Base-by-base conservation (phyloP, 345 rosid genomes). In the Eutrema yunnanense region DNA sequence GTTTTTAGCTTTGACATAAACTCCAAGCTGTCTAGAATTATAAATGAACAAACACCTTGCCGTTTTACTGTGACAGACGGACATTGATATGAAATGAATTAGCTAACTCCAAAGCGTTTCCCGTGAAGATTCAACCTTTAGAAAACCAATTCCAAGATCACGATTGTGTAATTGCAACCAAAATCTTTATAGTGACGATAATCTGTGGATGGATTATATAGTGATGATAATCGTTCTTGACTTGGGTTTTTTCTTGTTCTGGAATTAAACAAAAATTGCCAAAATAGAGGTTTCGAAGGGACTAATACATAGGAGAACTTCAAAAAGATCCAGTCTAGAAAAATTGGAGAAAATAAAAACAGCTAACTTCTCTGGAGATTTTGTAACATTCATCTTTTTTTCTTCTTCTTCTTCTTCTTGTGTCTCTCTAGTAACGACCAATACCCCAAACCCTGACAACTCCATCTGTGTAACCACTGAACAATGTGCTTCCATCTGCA, bases 361-460 rank as follows among this genome's bases (percentile, higher is more conserved):
- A 58, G 70, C 78, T 59, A 58, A 41, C 2, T 9, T 55, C 19
- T 57, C 44, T 40, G 43, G 7, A 52, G 13, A 68, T 43, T 43
- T 44, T 1, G 73, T 34, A 13, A 51, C 62, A 41, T 7, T 22
- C n/a, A 33, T 43, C 42, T 9, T 36, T 16, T 16, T 22, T 14
- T 43, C 34, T 33, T 50, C 60, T 1, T 49, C 60, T 1, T 49
- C 19, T 27, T 42, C 12, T 12, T 38, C 42, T n/a, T 47, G 5
- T 38, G 5, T 38, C 11, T 16, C 76, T 83, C 76, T 83, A 83
- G 67, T 73, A 86, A 67, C 96, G 96, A 43, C 92, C 92, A 38
- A 90, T 61, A n/a, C 95, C 97, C 97, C 97, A 90, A 38, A 90
- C 97, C 73, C 97, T 82, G 79, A 90, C 80, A 22, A 90, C 92